Conservation (phyloP, 2,329 filamentous ascomycete genomes). For the Fonsecaea pedrosoi region DNA sequence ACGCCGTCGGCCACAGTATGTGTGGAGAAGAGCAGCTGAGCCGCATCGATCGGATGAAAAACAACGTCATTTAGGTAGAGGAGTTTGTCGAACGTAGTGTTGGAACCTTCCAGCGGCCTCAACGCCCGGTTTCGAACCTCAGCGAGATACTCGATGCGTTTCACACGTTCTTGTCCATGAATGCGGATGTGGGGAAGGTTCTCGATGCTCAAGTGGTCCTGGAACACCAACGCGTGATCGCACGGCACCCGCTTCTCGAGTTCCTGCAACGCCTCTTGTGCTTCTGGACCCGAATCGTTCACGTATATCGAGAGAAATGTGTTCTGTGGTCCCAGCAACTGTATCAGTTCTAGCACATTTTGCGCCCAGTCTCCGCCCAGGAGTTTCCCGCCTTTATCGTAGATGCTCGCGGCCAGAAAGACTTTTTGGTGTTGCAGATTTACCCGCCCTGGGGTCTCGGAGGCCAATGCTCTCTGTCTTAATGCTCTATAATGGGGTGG, state of each 20-base stretch:
- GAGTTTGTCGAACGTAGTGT: slow-evolving; percentile 60
- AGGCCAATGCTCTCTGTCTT: slow-evolving; percentile 43
- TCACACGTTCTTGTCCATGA: slow-evolving; percentile 67
- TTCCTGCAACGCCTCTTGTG: slow-evolving; percentile 60
- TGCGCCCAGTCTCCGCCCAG: slow-evolving; percentile 69
- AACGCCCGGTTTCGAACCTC: slow-evolving; percentile 75
- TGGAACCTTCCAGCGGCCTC: slow-evolving; percentile 62
- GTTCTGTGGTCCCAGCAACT: slow-evolving; percentile 70
- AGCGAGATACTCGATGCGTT: slow-evolving; percentile 76
- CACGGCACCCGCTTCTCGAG: slow-evolving; percentile 60
- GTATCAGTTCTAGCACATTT: slow-evolving; percentile 66
- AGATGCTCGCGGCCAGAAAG: slow-evolving; percentile 76
- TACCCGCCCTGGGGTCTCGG: slow-evolving; percentile 50
- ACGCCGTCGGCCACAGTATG: slow-evolving; percentile 60
- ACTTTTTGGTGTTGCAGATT: slow-evolving; percentile 68
- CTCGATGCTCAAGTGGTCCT: slow-evolving; percentile 64
- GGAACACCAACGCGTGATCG: slow-evolving; percentile 63
- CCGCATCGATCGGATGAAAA: slow-evolving; percentile 65
- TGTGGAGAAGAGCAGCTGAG: slow-evolving; percentile 68
- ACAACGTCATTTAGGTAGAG: slow-evolving; percentile 72
- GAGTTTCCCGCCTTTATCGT: slow-evolving; percentile 67
- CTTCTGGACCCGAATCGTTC: slow-evolving; percentile 68
- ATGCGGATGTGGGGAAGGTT: slow-evolving; percentile 65
- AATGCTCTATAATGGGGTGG: slow-evolving; percentile 60
- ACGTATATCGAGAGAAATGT: slow-evolving; percentile 77